Percentiles rank a stretch among this genome's conserved stretches.
Conservation (phyloP, 2,329 filamentous ascomycete genomes). For the Colletotrichum abscissum region DNA sequence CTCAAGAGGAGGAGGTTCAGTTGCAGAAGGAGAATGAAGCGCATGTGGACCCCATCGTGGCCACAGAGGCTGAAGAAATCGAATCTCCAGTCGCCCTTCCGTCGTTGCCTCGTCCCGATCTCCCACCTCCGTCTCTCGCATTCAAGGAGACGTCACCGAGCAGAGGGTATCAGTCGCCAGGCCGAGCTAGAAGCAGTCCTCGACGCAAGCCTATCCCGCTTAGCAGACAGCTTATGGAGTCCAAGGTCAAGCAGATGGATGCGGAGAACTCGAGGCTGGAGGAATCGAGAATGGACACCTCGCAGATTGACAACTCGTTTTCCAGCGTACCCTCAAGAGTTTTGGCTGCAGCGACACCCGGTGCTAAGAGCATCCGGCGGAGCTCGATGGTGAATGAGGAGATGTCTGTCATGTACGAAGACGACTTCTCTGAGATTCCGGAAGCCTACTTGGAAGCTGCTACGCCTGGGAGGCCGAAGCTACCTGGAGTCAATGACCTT, state of each 20-base stretch:
- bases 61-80: not conserved
- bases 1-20: not conserved
- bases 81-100: constrained; percentile 24
- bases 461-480: constrained; percentile 50
- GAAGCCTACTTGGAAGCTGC: constrained; percentile 61
- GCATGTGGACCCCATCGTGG: not conserved
- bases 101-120: constrained; percentile 1
- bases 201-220: constrained; percentile 45
- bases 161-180: constrained; percentile 39
- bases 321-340: constrained; percentile 49
- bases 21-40: not conserved
- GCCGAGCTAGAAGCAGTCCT: constrained; percentile 50
- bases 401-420: constrained; percentile 56
- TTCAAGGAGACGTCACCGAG: not conserved
- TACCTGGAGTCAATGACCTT: constrained; percentile 16
- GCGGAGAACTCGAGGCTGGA: constrained; percentile 5
- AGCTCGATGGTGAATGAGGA: constrained; percentile 39
- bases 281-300: not conserved
- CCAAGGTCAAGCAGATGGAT: constrained; percentile 42
- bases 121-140: not conserved
- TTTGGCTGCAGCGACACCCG: constrained; percentile 45
- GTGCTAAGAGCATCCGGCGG: constrained; percentile 22
- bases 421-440: constrained; percentile 69
- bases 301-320: constrained; percentile 45
- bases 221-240: constrained; percentile 47